These are phyloP conservation scores for Graphium sp. DNA, from an alignment of 2,329 filamentous ascomycete genomes.

Conservation along the genomic window DNA sequence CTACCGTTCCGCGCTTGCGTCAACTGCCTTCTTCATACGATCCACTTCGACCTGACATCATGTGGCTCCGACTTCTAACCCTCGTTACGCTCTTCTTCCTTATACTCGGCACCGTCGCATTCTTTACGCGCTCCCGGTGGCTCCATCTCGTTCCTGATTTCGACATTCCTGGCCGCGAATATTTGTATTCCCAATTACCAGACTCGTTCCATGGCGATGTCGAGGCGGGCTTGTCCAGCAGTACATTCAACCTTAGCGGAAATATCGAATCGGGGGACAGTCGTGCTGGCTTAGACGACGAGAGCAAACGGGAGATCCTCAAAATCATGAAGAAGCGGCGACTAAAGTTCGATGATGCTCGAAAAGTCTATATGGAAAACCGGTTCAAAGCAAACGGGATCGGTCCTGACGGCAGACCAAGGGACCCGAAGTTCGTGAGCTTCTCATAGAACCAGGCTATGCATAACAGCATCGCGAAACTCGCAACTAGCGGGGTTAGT, in stretches of 20 bases:
- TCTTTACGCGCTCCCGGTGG: conserved; percentile 69
- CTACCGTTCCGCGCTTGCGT: too few relatives aligned
- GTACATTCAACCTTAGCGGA: conserved; percentile 63
- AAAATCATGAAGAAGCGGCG: conserved; percentile 78
- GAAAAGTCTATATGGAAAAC: conserved; percentile 71
- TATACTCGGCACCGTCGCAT: conserved; percentile 56
- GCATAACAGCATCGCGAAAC: too few relatives aligned
- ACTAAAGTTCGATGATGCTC: conserved; percentile 80
- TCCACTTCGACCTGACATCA: conserved; percentile 27
- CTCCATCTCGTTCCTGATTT: conserved; percentile 48
- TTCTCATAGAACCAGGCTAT: too few relatives aligned
- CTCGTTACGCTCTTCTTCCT: conserved; percentile 56
- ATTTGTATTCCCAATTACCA: conserved; percentile 65
- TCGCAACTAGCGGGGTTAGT: too few relatives aligned
- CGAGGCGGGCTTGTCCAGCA: conserved; percentile 70
- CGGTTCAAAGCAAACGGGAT: conserved; percentile 79
- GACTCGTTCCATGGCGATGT: conserved; percentile 68
- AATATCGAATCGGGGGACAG: conserved; percentile 71
- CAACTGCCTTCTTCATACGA: too few relatives aligned
- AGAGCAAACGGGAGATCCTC: conserved; percentile 66
- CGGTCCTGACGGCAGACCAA: conserved; percentile 68
- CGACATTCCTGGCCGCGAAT: conserved; percentile 33
- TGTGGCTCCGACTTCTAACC: conserved; percentile 85
- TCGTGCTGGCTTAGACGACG: conserved; percentile 65
- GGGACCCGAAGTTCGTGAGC: conserved; percentile 90